Base-by-base conservation (phyloP, 2,329 filamentous ascomycete genomes). In the Pseudogymnoascus sp. region DNA sequence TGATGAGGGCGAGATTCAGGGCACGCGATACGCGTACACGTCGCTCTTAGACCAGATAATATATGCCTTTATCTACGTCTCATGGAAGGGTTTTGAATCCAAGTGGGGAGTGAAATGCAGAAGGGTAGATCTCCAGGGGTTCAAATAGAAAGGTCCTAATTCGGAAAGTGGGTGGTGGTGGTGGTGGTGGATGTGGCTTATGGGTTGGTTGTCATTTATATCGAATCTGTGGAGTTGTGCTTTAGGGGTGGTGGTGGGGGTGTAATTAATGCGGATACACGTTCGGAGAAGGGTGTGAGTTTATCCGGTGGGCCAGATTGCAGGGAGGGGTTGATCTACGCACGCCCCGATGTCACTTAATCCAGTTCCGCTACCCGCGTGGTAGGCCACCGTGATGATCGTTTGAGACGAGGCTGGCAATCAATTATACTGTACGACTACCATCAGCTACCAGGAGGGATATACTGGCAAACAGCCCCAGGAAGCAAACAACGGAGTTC, bases 181-280 rank as follows among this genome's bases (percentile, higher is more conserved):
- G 27, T 55, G 35, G 35, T 5, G 48, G 48, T 55, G 29, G 29
- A 55, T 55, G 48, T 55, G 48, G 48, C 48, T 33, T 55, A 21
- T 33, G 29, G 48, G 48, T 55, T 55, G 48, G 48, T 21, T 55
- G 48, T 55, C 48, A 55, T 55, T 33, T 55, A 55, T 55, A 55
- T 55, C 48, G 29, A 55, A 55, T 55, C 44, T 55, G 27, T 55
- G 44, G 44, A 55, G 27, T 55, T 55, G 44, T 33, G 44, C n/a
- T 55, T 55, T 13, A 29, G 44, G 44, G 27, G 13, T n/a, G 42
- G 42, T 44, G 12, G 41, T 31, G 13, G 44, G 44, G 44, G 44
- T 55, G 44, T 1, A 55, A 55, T 55, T 33, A 33, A 55, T 55
- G 3, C n/a, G 27, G 44, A 55, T 21, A 55, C 29, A n/a, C 29